Base-by-base conservation (phyloP, 2,329 filamentous ascomycete genomes). In the Arachnomyces sp. region DNA sequence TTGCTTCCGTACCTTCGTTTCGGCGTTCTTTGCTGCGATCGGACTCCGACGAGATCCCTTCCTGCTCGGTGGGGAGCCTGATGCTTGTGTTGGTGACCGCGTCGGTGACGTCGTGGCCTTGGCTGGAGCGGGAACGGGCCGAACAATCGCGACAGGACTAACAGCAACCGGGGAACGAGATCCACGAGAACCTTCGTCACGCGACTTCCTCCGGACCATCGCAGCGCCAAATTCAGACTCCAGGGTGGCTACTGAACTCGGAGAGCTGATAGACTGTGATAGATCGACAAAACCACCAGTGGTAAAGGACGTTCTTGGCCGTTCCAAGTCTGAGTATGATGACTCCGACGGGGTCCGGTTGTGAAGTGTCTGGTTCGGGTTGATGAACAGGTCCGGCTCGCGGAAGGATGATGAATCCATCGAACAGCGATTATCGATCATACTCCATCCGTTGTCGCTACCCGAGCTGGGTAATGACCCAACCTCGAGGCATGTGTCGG, bases 351-450 rank as follows among this genome's bases (percentile, higher is more conserved):
- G 81, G 40, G 83, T 89, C 51, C 89, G 79, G 55, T 94, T 75
- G 67, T 95, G 90, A 38, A 96, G 71, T 1, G 88, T 93, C 66
- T 95, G 85, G 46, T 83, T 80, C 2, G 90, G 90, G 65, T 95
- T 95, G 72, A 94, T 93, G 56, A 95, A 89, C 50, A 85, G 81
- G 11, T 69, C 68, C 43, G 66, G 68, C 31, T 81, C 71, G 34
- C 75, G 71, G 51, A 74, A 73, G 36, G 76, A 78, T 28, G 77
- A 74, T 28, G 77, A 74, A 51, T 90, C 84, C 51, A 84, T 80
- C 29, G 81, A 83, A 45, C 78, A 81, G 44, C 81, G 81, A 58
- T 79, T 77, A 49, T 92, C 85, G 42, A 95, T 80, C 50, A 84
- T 77, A 37, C 78, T 80, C 89, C 89, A 96, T 43, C 86, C 86